Percentiles rank a stretch among this genome's conserved stretches.
Conservation (phyloP, 1,284 basidiomycete species). For the Schizophyllum amplum region DNA sequence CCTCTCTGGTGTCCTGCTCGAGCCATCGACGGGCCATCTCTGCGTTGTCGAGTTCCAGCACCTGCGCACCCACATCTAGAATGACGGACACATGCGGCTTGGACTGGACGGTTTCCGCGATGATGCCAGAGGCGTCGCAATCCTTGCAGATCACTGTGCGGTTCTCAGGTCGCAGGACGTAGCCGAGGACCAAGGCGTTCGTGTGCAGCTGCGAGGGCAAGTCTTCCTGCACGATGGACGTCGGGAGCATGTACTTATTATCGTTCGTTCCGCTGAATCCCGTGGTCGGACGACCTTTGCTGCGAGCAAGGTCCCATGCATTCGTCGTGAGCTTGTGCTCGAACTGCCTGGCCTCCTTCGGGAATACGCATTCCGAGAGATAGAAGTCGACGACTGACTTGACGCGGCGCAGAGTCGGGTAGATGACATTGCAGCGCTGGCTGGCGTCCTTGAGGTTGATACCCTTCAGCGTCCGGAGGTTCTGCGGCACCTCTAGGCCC, state of each 20-base stretch:
- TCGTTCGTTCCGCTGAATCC: conserved; percentile 57
- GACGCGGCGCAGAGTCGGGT: conserved; percentile 30
- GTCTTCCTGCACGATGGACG: conserved; percentile 36
- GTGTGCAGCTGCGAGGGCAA: conserved; percentile 34
- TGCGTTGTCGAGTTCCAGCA: conserved; percentile 41
- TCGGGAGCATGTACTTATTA: conserved; percentile 38
- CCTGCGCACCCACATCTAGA: conserved; percentile 52
- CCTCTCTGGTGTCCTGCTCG: conserved; percentile 10
- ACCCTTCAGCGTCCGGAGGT: conserved; percentile 14
- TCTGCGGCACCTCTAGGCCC: conserved; percentile 14
- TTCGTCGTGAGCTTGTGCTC: conserved; percentile 37
- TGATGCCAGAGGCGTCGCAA: conserved; percentile 19
- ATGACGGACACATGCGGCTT: conserved; percentile 33
- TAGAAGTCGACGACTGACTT: conserved; percentile 40
- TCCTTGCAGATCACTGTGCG: conserved; percentile 25
- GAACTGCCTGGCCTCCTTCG: conserved; percentile 42
- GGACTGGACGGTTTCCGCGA: conserved; percentile 25
- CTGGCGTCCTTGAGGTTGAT: conserved; percentile 34
- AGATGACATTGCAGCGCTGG: conserved; percentile 23
- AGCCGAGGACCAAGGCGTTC: conserved; percentile 40
- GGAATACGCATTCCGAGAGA: conserved; percentile 40
- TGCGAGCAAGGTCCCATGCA: conserved; percentile 44
- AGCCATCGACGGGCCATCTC: conserved; percentile 36
- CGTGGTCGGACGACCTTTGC: conserved; percentile 28
- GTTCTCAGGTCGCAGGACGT: conserved; percentile 38